Evolutionary conservation across 495 filamentous ascomycete genomes (phyloP).

Genomic region (Penicillium steckii): DNA sequence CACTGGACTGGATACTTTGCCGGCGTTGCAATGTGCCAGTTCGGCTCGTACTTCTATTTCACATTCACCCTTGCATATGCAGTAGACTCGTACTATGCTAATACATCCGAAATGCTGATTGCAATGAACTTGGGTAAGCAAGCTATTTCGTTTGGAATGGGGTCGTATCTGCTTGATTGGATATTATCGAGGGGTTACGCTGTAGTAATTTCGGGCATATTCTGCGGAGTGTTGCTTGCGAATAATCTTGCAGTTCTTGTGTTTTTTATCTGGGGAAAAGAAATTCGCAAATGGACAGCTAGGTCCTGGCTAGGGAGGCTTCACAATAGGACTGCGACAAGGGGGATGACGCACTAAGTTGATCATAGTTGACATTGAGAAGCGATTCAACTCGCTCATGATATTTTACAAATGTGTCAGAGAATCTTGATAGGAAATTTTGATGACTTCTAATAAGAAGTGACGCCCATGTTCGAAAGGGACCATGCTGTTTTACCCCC

Average conservation of each 20-base stretch:
- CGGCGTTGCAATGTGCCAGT: conserved; percentile 53
- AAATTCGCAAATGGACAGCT: conserved; percentile 48
- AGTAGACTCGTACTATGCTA: conserved; percentile 57
- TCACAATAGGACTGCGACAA: conserved; percentile 42
- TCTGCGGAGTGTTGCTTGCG: conserved; percentile 50
- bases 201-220: conserved; percentile 57
- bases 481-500: neutral
- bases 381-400: neutral
- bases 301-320: conserved; percentile 53
- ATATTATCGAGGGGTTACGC: conserved; percentile 55
- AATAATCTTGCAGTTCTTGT: conserved; percentile 56
- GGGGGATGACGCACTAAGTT: conserved; percentile 33
- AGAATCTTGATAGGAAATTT: too few relatives aligned
- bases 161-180: conserved; percentile 58
- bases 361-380: neutral
- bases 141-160: conserved; percentile 61
- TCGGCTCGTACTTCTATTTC: conserved; percentile 56
- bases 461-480: neutral
- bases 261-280: conserved; percentile 60
- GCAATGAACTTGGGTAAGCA: conserved; percentile 69
- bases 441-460: neutral
- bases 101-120: conserved; percentile 63
- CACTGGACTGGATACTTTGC: conserved; percentile 58
- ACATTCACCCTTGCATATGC: conserved; percentile 60
- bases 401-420: too few relatives aligned